Evolutionary conservation across 2,329 filamentous ascomycete genomes (phyloP).

Genomic region (Aspergillus piperis): DNA sequence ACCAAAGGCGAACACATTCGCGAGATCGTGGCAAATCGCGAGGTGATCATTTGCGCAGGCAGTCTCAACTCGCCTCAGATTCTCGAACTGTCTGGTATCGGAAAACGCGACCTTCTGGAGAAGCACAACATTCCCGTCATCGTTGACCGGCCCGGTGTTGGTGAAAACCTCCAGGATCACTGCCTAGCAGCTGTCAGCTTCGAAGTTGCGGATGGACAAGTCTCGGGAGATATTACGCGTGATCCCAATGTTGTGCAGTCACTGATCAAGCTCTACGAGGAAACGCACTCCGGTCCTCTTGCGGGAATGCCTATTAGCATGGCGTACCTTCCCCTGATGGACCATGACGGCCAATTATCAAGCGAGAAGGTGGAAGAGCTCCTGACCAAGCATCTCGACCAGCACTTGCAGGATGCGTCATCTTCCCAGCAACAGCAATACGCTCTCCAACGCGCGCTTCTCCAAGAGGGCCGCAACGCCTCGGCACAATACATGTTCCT

Average conservation of each 20-base stretch:
- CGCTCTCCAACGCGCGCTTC: conserved; percentile 14
- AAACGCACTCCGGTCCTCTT: conserved; percentile 26
- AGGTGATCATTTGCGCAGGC: conserved; percentile 63
- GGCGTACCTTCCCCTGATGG: conserved; percentile 30
- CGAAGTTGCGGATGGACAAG: conserved; percentile 24
- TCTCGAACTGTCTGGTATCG: conserved; percentile 64
- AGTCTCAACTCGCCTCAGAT: conserved; percentile 59
- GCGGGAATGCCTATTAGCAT: conserved; percentile 26
- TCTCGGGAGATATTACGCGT: conserved; percentile 27
- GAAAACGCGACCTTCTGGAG: conserved; percentile 48
- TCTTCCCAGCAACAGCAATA: conserved; percentile 14
- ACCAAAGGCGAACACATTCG: conserved; percentile 30
- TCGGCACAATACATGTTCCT: conserved; percentile 21
- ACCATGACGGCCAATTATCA: conserved; percentile 20
- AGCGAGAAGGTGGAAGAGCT: conserved; percentile 13
- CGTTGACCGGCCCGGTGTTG: conserved; percentile 50
- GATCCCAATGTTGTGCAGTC: conserved; percentile 23
- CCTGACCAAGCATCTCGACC: not conserved
- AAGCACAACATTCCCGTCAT: conserved; percentile 46
- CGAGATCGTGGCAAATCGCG: conserved; percentile 42
- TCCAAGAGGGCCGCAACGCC: conserved; percentile 11
- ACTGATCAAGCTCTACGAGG: conserved; percentile 25
- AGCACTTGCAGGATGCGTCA: not conserved
- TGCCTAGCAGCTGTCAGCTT: conserved; percentile 33
- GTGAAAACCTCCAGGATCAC: conserved; percentile 56